A percentile compares a stretch with the other conserved stretches of the same genome.
Evolutionary conservation across 257 asterid species (phyloP).

Genomic region (Forsythia suspensa): DNA sequence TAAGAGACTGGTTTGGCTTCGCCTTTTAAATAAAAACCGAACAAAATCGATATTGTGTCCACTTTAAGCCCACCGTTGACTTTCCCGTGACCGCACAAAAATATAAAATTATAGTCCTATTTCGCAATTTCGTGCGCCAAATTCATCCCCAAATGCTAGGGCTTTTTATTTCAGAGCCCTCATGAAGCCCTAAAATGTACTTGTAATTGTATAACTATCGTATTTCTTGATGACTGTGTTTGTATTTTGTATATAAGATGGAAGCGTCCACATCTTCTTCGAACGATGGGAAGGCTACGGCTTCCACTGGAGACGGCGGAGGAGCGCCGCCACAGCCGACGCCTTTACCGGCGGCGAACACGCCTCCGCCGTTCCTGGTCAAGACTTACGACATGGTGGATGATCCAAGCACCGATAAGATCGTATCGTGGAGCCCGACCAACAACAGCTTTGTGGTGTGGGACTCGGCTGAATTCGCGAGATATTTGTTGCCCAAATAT

Average conservation of each 20-base stretch:
- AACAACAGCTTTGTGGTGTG: constrained; percentile 75
- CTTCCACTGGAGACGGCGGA: constrained; percentile 28
- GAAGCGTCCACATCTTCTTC: constrained; percentile 17
- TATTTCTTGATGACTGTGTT: neutral
- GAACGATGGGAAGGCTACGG: neutral
- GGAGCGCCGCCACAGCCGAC: constrained; percentile 39
- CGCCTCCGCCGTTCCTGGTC: constrained; percentile 75
- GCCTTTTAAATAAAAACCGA: too few species aligned
- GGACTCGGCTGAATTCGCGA: constrained; percentile 78
- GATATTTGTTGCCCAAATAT: constrained; percentile 62
- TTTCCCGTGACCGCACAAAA: neutral
- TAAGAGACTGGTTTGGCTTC: too few species aligned
- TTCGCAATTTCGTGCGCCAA: neutral
- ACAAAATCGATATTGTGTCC: neutral
- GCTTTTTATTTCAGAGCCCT: neutral
- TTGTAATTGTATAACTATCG: neutral
- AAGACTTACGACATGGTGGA: constrained; percentile 90
- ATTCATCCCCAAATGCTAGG: neutral
- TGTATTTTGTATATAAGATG: constrained; percentile 27
- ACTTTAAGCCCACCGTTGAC: neutral
- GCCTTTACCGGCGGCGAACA: constrained; percentile 50
- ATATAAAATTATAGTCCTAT: neutral
- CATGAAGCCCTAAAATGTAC: neutral
- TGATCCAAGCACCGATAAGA: constrained; percentile 61
- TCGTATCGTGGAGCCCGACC: constrained; percentile 78